Conservation (phyloP, 129 eudicot species). For the Cynara cardunculus region DNA sequence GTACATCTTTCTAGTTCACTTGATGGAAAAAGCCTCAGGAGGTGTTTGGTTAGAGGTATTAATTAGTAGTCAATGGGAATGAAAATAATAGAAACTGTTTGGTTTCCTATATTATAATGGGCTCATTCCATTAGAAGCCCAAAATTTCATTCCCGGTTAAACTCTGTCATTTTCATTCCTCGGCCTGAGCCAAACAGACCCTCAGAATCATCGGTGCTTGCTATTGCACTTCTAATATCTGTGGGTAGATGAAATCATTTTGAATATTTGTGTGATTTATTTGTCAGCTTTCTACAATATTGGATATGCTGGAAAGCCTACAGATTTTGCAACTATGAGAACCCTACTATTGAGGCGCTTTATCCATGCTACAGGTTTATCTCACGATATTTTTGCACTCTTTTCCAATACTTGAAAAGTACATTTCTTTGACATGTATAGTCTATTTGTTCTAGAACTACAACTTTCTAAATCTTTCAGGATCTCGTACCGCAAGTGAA, state of each 20-base stretch:
- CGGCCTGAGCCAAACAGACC: too few species aligned
- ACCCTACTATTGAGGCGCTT: slow-evolving; percentile 38
- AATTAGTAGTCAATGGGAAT: too few species aligned
- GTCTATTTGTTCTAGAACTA: slow-evolving; percentile 7
- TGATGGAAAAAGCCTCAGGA: not conserved
- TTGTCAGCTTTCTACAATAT: slow-evolving; percentile 36
- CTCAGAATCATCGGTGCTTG: not conserved
- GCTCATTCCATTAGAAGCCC: too few species aligned
- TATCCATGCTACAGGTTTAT: slow-evolving; percentile 87
- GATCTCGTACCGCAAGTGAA: slow-evolving; percentile 30
- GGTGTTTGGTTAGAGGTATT: too few species aligned
- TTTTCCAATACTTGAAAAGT: not conserved
- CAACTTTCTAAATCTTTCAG: slow-evolving; percentile 28
- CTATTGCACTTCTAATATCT: not conserved
- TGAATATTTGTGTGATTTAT: slow-evolving; percentile 12
- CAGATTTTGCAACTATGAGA: slow-evolving; percentile 34
- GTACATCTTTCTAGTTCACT: not conserved
- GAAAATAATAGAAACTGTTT: too few species aligned
- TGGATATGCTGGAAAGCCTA: slow-evolving; percentile 26
- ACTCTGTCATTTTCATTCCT: too few species aligned
- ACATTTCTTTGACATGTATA: not conserved
- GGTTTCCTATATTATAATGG: too few species aligned
- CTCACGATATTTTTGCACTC: not conserved
- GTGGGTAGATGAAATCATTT: slow-evolving; percentile 1
- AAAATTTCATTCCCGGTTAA: too few species aligned